These are phyloP conservation scores for Conringia planisiliqua DNA, from an alignment of 345 rosid genomes.

Conservation along the genomic window DNA sequence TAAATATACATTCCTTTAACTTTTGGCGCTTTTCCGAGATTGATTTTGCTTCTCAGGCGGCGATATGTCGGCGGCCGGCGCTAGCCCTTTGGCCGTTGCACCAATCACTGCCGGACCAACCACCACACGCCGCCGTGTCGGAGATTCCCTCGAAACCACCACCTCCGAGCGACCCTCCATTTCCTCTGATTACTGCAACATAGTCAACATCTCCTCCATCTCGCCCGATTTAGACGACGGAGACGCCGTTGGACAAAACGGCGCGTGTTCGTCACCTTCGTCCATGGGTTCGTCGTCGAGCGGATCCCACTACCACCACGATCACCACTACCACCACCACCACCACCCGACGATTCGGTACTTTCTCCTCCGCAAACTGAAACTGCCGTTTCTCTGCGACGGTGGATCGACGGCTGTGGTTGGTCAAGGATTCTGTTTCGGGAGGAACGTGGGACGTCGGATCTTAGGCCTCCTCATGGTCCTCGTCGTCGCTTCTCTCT, in stretches of 20 bases:
- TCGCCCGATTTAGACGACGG: conserved; percentile 29
- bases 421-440: conserved; percentile 42
- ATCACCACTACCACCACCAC: conserved; percentile 29
- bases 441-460: conserved; percentile 54
- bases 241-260: background rate
- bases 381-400: conserved; percentile 34
- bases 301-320: conserved; percentile 41
- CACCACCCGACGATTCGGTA: conserved; percentile 43
- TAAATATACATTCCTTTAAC: background rate
- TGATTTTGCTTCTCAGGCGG: conserved; percentile 20
- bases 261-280: conserved; percentile 33
- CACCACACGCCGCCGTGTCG: conserved; percentile 72
- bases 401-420: conserved; percentile 39
- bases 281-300: conserved; percentile 20
- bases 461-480: conserved; percentile 47
- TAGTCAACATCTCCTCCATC: conserved; percentile 19
- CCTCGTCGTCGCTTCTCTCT: conserved; percentile 58
- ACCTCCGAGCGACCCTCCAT: conserved; percentile 35
- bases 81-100: conserved; percentile 44
- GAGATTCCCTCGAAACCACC: conserved; percentile 34
- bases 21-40: conserved; percentile 14
- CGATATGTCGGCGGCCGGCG: conserved; percentile 58
- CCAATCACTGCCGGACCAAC: conserved; percentile 48
- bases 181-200: conserved; percentile 32
- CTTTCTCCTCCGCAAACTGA: conserved; percentile 39